Base-by-base conservation (phyloP, 768 basidiomycete genomes). In the Termitomyces sp. region DNA sequence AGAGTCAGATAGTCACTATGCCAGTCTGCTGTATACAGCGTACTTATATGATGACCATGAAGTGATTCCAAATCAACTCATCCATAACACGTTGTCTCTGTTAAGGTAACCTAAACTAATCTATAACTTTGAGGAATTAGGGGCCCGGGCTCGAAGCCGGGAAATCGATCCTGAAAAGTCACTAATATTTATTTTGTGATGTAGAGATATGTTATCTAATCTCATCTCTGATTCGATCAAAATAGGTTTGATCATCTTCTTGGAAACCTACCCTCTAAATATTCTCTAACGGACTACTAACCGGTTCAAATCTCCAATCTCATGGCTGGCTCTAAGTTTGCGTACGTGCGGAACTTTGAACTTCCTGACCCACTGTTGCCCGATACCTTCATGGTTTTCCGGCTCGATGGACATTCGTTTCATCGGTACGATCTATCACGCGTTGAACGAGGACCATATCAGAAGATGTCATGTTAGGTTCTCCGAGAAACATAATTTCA, bases 251-350 rank as follows among this genome's bases (percentile, higher is more conserved):
- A n/a, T 51, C 18, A 26, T 39, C 33, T 50, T 37, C 26, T 26
- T 31, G 10, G 9, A 7, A 22, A 31, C 13, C 26, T 22, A 33
- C 12, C 3, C 24, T 26, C 4, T 2, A 28, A 26, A 26, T 29
- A n/a, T n/a, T n/a, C n/a, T n/a, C n/a, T n/a, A n/a, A n/a, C n/a
- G n/a, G n/a, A n/a, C n/a, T n/a, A n/a, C n/a, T n/a, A n/a, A n/a
- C n/a, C n/a, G n/a, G n/a, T n/a, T n/a, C n/a, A n/a, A n/a, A n/a
- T n/a, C n/a, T n/a, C n/a, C n/a, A n/a, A n/a, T n/a, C n/a, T n/a
- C n/a, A 98, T 99, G 96, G 94, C 96, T 15, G 91, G 90, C 64
- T 88, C 92, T n/a, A 88, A 85, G 66, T 99, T 86, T 65, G 88
- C 89, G 42, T 96, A 98, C 72, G 97, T 98, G 13, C 83, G 86